Evolutionary conservation across 2,329 filamentous ascomycete genomes (phyloP).

Genomic region (Colletotrichum eremochloae): DNA sequence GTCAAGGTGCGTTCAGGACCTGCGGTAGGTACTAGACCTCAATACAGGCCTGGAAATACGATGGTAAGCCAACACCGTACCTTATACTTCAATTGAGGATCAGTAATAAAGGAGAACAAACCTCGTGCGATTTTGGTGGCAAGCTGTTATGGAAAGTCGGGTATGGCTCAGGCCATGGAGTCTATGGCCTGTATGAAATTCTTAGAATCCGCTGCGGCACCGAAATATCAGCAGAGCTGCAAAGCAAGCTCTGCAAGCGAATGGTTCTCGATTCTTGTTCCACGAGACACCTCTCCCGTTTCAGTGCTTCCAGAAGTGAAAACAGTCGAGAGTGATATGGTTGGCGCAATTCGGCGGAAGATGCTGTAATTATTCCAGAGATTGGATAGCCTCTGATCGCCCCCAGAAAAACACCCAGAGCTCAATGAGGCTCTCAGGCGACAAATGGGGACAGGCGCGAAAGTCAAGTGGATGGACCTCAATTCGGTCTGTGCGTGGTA

Average conservation of each 20-base stretch:
- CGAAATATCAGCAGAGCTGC: not conserved
- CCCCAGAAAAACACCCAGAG: not conserved
- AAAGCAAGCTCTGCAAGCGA: not conserved
- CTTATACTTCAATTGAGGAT: not conserved
- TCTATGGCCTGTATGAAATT: not conserved
- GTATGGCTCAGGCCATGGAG: slow-evolving; percentile 1
- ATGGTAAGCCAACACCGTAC: not conserved
- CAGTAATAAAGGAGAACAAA: not conserved
- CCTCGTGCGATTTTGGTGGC: not conserved
- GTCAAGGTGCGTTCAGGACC: not conserved
- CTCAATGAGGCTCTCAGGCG: slow-evolving; percentile 2
- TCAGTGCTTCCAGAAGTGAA: not conserved
- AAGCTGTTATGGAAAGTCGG: not conserved
- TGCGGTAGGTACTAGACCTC: not conserved
- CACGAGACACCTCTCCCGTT: not conserved
- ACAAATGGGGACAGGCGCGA: not conserved
- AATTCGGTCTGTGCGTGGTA: not conserved
- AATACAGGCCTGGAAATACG: not conserved
- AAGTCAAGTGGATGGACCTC: not conserved
- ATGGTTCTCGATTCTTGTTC: not conserved
- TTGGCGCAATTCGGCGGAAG: not conserved
- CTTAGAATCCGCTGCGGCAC: not conserved
- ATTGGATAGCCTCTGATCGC: not conserved
- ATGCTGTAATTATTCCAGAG: not conserved
- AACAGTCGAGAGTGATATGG: not conserved